Evolutionary conservation across 1,284 basidiomycete species (phyloP).

Genomic region (Cutaneotrichosporon spelunceum): DNA sequence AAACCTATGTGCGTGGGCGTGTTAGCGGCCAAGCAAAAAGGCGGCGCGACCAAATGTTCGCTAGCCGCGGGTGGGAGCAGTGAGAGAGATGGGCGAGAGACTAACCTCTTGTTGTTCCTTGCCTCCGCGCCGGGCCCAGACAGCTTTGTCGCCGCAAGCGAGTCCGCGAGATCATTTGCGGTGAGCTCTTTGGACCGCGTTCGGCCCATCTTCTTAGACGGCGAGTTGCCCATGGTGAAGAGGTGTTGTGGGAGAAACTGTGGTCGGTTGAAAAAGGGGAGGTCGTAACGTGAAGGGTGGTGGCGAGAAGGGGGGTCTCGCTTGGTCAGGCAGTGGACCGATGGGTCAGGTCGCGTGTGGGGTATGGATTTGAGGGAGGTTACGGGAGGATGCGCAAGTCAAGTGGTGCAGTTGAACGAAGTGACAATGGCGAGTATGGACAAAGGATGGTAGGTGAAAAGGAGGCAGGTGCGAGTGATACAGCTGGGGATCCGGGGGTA

Average conservation of each 20-base stretch:
- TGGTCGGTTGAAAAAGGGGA: neutral
- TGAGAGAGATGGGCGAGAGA: conserved; percentile 3
- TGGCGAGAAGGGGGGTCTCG: neutral
- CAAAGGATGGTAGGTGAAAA: neutral
- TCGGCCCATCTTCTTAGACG: conserved; percentile 52
- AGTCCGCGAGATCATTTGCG: conserved; percentile 45
- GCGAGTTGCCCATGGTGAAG: conserved; percentile 49
- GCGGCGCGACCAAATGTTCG: neutral
- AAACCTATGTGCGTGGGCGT: neutral
- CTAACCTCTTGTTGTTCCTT: conserved; percentile 19
- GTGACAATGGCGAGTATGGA: neutral
- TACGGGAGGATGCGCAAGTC: neutral
- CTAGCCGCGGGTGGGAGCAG: neutral
- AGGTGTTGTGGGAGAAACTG: neutral
- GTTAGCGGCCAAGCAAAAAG: neutral
- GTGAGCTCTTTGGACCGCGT: conserved; percentile 53
- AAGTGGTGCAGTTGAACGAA: neutral
- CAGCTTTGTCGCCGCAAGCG: conserved; percentile 36
- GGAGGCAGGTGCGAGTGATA: neutral
- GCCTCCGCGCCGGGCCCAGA: conserved; percentile 11
- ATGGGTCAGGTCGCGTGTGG: neutral
- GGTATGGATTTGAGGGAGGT: neutral
- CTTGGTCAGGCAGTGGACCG: neutral
- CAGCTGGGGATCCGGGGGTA: neutral
- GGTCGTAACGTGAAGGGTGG: neutral